Evolutionary conservation across 2,329 filamentous ascomycete species (phyloP), one percentile per base, ranked within the genome.

Genomic region (Talaromyces islandicus): DNA sequence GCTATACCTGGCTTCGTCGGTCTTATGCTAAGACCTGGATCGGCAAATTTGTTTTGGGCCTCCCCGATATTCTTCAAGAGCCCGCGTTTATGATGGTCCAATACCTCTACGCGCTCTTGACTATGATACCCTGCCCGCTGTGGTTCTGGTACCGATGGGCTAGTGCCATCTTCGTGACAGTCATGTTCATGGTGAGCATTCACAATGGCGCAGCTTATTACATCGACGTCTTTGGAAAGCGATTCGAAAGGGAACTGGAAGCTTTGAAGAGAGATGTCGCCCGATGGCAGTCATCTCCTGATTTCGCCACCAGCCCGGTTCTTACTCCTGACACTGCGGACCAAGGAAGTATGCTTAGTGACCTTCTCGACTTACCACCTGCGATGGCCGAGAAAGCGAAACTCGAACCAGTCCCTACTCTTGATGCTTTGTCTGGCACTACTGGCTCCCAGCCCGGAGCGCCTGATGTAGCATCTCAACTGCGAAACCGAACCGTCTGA

Each of bases 161-260:
- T 0, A 94, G 90, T 46, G 86, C 88, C 2, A 66, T 73, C 0
- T 99, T 97, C 76, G 80, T 99, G 52, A 80, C 88, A 58, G 77
- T 85, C 2, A 87, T 99, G n/a, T 97, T 99, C 70, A 82, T 86
- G 50, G 97, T 92, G 92, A 95, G 91, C 67, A 89, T 97, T 59
- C 95, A 97, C 79, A 99, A 99, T 68, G 94, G 94, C 32, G 91
- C 94, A 19, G 97, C 92, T 0, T 99, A 90, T 75, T 99, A 99
- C 76, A 97, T 99, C 70, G 94, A 99, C 68, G 91, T 97, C 1
- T 99, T 97, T 72, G 94, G 95, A 58, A 96, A 90, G 69, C 86
- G 92, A 2, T 97, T 99, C 81, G 91, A 99, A 79, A 96, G 93
- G 71, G 94, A 99, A 74, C 81, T 99, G 12, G 92, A 99, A 72